Evolutionary conservation across 2,329 filamentous ascomycete species (phyloP).

Genomic region (Alternaria consortialis): DNA sequence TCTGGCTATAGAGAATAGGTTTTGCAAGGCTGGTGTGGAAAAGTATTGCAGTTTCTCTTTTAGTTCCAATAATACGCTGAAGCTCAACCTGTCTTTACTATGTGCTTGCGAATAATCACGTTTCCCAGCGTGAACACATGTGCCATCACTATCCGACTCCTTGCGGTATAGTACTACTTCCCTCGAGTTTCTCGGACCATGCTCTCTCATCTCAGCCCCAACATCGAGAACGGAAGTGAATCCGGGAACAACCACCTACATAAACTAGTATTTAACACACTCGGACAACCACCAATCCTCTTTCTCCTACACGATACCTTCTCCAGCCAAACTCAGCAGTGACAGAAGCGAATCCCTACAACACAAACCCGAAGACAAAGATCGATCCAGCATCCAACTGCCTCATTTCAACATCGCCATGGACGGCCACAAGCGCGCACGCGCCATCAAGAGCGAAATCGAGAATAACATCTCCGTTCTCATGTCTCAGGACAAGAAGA

Average conservation of each 20-base stretch:
- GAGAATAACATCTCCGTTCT: slow-evolving; percentile 23
- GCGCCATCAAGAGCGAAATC: slow-evolving; percentile 27
- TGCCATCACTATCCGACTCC: too few relatives aligned
- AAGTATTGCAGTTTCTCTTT: too few relatives aligned
- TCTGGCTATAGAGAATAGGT: too few relatives aligned
- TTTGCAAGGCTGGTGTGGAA: too few relatives aligned
- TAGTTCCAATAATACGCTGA: too few relatives aligned
- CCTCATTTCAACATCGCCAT: slow-evolving; percentile 7
- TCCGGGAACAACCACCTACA: not conserved
- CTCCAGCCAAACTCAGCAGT: not conserved
- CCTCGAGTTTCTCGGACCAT: not conserved
- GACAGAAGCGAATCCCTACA: slow-evolving; percentile 11
- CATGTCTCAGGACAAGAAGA: slow-evolving; percentile 8
- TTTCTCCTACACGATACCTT: not conserved
- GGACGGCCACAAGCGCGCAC: slow-evolving; percentile 27
- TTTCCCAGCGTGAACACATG: too few relatives aligned
- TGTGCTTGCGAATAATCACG: too few relatives aligned
- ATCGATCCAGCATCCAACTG: not conserved
- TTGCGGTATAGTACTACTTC: too few relatives aligned
- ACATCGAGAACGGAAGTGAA: not conserved
- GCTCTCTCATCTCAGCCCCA: not conserved
- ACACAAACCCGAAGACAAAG: slow-evolving; percentile 8
- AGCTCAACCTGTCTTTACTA: too few relatives aligned
- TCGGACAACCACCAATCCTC: not conserved
- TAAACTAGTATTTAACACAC: not conserved